Conservation (phyloP, 306 rosid genomes). For the Cucurbita maxima region DNA sequence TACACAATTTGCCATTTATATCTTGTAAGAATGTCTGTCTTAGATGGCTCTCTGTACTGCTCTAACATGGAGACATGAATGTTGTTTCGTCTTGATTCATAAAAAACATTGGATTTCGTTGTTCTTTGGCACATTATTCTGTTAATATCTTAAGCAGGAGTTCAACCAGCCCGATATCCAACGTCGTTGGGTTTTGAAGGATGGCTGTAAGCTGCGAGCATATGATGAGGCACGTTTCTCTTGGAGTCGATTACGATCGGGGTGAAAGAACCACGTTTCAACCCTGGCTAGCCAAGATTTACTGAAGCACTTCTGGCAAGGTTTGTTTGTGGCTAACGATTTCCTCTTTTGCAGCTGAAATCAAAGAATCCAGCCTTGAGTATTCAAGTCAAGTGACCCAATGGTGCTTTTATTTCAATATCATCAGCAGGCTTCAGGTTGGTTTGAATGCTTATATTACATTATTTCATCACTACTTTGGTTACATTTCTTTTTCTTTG, state of each 20-base stretch:
- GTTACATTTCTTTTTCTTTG: not conserved
- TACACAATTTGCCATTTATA: not conserved
- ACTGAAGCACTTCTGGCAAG: not conserved
- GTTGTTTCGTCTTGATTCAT: not conserved
- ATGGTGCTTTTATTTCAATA: not conserved
- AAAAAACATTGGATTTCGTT: too few species aligned
- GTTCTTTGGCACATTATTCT: not conserved
- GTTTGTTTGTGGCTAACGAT: not conserved
- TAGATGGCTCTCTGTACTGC: not conserved
- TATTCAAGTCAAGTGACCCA: not conserved
- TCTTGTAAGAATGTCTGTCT: not conserved
- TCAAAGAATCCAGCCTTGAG: not conserved
- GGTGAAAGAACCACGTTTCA: not conserved
- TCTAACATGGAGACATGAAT: not conserved
- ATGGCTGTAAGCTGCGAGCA: not conserved
- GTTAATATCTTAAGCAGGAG: not conserved
- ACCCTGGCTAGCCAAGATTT: not conserved
- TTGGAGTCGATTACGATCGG: too few species aligned
- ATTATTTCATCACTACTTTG: not conserved
- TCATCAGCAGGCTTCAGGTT: not conserved
- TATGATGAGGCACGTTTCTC: not conserved
- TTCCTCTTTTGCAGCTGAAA: not conserved
- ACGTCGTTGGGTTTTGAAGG: not conserved
- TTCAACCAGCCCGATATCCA: not conserved
- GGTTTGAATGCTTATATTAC: not conserved